Evolutionary conservation across 2,329 filamentous ascomycete species (phyloP).

Genomic region (Sporothrix pseudoabietina): DNA sequence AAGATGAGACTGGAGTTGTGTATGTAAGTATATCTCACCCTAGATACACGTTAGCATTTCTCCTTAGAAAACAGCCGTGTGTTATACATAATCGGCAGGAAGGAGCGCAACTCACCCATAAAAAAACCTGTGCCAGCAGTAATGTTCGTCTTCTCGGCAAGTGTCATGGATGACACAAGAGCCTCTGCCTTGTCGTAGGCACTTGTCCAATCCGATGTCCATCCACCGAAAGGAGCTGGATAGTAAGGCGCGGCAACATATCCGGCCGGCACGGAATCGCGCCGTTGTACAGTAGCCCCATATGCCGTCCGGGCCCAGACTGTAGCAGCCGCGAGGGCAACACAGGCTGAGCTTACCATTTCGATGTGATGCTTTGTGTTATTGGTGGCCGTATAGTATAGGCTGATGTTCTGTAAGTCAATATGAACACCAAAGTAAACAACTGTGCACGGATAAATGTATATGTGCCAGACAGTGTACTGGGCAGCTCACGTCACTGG

Average conservation of each 20-base stretch:
- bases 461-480: not conserved
- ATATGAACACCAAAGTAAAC: not conserved
- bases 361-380: not conserved
- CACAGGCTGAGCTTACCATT: slow-evolving; percentile 21
- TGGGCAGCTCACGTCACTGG: slow-evolving; percentile 1
- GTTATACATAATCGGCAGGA: no score
- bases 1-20: not conserved
- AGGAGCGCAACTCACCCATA: slow-evolving; percentile 56
- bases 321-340: slow-evolving; percentile 15
- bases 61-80: not conserved
- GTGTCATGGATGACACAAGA: slow-evolving; percentile 73
- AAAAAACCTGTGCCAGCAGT: slow-evolving; percentile 70
- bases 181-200: slow-evolving; percentile 70
- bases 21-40: not conserved
- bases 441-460: not conserved
- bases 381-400: not conserved
- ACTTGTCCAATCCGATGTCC: slow-evolving; percentile 66
- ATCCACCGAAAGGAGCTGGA: slow-evolving; percentile 71
- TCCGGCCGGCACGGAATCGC: slow-evolving; percentile 39
- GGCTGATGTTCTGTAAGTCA: not conserved
- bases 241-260: slow-evolving; percentile 65
- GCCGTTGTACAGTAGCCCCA: slow-evolving; percentile 36
- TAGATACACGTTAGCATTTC: not conserved
- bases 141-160: slow-evolving; percentile 79
- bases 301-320: slow-evolving; percentile 33